Evolutionary conservation across 495 filamentous ascomycete genomes (phyloP), one percentile per base, ranked within the genome.

Genomic region (Xylaria sp.): DNA sequence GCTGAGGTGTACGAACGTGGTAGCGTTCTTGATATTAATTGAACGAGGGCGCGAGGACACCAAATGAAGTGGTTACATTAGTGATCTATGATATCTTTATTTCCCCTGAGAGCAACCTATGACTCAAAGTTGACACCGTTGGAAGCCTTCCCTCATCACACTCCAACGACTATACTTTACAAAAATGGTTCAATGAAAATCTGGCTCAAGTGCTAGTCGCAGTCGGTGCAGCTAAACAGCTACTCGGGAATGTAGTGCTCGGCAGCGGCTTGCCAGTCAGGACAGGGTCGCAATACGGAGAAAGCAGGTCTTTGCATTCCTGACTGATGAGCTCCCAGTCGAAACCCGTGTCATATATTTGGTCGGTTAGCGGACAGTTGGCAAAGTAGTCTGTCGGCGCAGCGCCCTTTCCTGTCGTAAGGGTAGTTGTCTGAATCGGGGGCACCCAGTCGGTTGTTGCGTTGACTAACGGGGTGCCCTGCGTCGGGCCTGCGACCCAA

Each of bases 261-360:
- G 53, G 53, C 21, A 57, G 24, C 15, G 53, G 53, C 4, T 3
- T 57, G 5, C 53, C 53, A 19, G 53, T 57, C n/a, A 29, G 19
- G 53, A 29, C 53, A 24, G 53, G 53, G 24, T 57, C 53, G 53
- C 53, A 57, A 57, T 57, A 57, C 53, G 53, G 53, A 57, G 53
- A 57, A 29, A 57, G 53, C 29, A 57, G 29, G 29, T 57, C 53
- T 19, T 19, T 57, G 29, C 53, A 57, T 29, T 26, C 53, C 53
- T 57, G 53, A 57, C 53, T 57, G 53, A 57, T 57, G 53, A 57
- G 19, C 24, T 57, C 53, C 53, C 53, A 57, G 19, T 57, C 53
- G 53, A 57, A 57, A 19, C 53, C 53, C 14, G 8, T 12, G 21
- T 57, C 53, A 15, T 57, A 57, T 17, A 55, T 7, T 7, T 55